These are phyloP conservation scores for Viola pubescens DNA, from an alignment of 441 rosid species.

Conservation along the genomic window DNA sequence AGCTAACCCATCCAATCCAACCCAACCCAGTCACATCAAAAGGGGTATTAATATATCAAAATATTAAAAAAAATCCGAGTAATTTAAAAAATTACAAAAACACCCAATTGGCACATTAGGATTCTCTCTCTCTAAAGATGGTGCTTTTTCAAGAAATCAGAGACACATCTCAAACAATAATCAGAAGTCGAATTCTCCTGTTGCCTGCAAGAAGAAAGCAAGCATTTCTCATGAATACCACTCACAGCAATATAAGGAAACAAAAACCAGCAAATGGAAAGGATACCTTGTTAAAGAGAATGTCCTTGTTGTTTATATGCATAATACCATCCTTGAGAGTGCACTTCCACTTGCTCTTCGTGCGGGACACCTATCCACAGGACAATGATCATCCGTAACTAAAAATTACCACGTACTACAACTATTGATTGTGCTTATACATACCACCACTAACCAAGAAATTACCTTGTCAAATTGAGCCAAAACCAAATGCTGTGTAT, in stretches of 20 bases:
- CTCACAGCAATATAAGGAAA: neutral
- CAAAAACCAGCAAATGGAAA: neutral
- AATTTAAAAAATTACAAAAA: slow-evolving; percentile 13
- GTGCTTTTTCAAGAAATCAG: slow-evolving; percentile 8
- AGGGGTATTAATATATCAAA: slow-evolving; percentile 1
- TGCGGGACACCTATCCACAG: slow-evolving; percentile 69
- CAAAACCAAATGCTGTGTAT: slow-evolving; percentile 87
- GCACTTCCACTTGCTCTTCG: slow-evolving; percentile 98
- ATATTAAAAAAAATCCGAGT: neutral
- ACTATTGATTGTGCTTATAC: no score
- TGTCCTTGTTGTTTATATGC: slow-evolving; percentile 91
- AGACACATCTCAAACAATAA: slow-evolving; percentile 23
- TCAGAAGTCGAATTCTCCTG: slow-evolving; percentile 96
- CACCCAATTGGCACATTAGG: slow-evolving; percentile 25
- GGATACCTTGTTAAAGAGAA: slow-evolving; percentile 87
- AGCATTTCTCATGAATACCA: neutral
- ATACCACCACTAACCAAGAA: neutral
- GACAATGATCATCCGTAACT: no score
- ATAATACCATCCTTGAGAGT: slow-evolving; percentile 90
- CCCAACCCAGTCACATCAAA: slow-evolving; percentile 24
- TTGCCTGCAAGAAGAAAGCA: slow-evolving; percentile 48
- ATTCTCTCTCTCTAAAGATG: slow-evolving; percentile 18
- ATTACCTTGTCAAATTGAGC: slow-evolving; percentile 97
- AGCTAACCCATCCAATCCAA: slow-evolving; percentile 22
- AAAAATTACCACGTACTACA: no score